Evolutionary conservation across 768 basidiomycete species (phyloP).

Genomic region (Lactifluus pinguis): DNA sequence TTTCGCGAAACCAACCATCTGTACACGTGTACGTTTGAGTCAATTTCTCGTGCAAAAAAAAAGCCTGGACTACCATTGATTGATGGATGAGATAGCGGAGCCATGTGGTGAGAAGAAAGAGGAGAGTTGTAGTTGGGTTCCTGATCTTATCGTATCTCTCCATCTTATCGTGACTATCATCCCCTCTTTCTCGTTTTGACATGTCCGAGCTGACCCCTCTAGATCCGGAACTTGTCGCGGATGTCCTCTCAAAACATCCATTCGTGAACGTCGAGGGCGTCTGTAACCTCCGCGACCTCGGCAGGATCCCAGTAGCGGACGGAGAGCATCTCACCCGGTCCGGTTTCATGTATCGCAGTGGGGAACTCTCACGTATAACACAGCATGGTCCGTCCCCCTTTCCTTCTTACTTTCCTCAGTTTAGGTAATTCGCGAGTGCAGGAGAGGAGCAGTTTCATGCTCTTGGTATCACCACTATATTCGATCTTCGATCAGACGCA

Average conservation of each 20-base stretch:
- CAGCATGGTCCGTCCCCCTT: constrained; percentile 44
- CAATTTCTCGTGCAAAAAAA: neutral
- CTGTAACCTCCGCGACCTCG: constrained; percentile 67
- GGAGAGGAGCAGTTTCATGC: constrained; percentile 49
- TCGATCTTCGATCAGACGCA: constrained; percentile 71
- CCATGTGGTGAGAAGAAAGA: constrained; percentile 21
- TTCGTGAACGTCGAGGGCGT: constrained; percentile 68
- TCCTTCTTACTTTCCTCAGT: neutral
- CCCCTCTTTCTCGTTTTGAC: neutral
- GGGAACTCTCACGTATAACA: constrained; percentile 63
- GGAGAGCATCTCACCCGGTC: constrained; percentile 46
- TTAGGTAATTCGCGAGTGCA: constrained; percentile 22
- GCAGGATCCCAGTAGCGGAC: constrained; percentile 43
- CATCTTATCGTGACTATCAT: neutral
- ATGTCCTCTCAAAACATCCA: constrained; percentile 57
- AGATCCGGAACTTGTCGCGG: constrained; percentile 54
- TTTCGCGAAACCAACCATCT: constrained; percentile 97
- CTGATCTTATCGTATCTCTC: neutral
- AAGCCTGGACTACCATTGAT: constrained; percentile 25
- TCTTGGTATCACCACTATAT: constrained; percentile 59
- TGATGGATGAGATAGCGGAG: constrained; percentile 31
- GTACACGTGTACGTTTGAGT: neutral
- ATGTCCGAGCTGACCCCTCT: constrained; percentile 45
- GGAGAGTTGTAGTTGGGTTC: no score
- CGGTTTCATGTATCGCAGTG: constrained; percentile 53